These are phyloP conservation scores for Phytophthora pistaciae DNA, from an alignment of 352 stramenopile species.

Conservation along the genomic window DNA sequence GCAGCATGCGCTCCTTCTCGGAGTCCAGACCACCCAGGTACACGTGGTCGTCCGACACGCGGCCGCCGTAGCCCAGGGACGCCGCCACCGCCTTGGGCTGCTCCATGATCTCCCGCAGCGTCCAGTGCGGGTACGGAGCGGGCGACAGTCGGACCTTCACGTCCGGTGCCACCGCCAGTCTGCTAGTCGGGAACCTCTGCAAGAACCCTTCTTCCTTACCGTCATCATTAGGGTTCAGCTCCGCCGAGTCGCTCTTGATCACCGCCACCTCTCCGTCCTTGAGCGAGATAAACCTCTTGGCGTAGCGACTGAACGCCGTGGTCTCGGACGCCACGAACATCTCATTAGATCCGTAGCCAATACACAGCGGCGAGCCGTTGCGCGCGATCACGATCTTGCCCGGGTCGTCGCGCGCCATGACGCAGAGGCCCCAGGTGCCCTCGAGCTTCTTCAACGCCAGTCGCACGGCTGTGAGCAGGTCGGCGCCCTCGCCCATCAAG, in stretches of 20 bases:
- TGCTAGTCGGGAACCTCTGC: constrained; percentile 86
- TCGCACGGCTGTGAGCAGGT: constrained; percentile 91
- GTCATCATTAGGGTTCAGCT: constrained; percentile 90
- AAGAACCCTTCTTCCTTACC: constrained; percentile 83
- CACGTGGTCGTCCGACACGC: constrained; percentile 94
- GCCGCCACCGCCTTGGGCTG: constrained; percentile 97
- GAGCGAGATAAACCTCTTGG: constrained; percentile 98
- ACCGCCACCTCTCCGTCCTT: constrained; percentile 97
- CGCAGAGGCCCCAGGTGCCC: constrained; percentile 97
- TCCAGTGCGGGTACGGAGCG: constrained; percentile 97
- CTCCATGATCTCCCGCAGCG: constrained; percentile 96
- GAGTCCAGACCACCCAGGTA: constrained; percentile 95
- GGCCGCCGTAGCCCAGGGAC: constrained; percentile 94
- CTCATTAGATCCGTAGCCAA: constrained; percentile 92
- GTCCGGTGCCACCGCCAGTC: constrained; percentile 93
- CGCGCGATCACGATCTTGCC: constrained; percentile 98
- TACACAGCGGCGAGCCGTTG: constrained; percentile 96
- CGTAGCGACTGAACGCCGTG: constrained; percentile 94
- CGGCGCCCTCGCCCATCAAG: constrained; percentile 85
- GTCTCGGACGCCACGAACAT: constrained; percentile 98
- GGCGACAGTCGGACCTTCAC: constrained; percentile 95
- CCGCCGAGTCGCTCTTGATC: constrained; percentile 93
- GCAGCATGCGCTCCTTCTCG: constrained; percentile 90
- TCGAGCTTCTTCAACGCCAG: constrained; percentile 92
- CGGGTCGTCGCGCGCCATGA: constrained; percentile 93